These are phyloP conservation scores for Triangularia verruculosa DNA, from an alignment of 2,329 filamentous ascomycete species.

Conservation along the genomic window DNA sequence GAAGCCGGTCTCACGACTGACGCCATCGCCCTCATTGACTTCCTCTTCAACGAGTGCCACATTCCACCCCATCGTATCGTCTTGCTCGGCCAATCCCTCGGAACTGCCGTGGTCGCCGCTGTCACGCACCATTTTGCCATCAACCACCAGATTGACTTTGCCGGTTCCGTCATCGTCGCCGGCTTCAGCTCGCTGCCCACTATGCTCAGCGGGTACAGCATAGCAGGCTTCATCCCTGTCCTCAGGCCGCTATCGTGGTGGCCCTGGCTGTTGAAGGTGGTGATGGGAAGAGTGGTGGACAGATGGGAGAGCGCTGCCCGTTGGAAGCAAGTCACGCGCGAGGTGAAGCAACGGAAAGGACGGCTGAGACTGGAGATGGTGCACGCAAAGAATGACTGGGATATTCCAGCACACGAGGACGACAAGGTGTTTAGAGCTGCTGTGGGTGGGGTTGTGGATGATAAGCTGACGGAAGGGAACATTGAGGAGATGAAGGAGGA, in stretches of 20 bases:
- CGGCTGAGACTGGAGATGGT: constrained; percentile 66
- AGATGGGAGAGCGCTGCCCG: constrained; percentile 73
- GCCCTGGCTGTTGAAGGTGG: constrained; percentile 59
- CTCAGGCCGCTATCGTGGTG: constrained; percentile 70
- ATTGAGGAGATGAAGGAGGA: constrained; percentile 35
- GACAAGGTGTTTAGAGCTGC: constrained; percentile 61
- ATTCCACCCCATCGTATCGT: constrained; percentile 72
- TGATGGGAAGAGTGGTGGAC: constrained; percentile 68
- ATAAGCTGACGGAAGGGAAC: constrained; percentile 30
- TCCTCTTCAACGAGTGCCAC: constrained; percentile 61
- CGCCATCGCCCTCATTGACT: constrained; percentile 69
- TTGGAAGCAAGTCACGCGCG: constrained; percentile 54
- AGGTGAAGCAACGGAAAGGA: constrained; percentile 44
- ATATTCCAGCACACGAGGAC: constrained; percentile 75
- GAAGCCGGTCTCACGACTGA: constrained; percentile 81
- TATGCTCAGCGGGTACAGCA: constrained; percentile 73
- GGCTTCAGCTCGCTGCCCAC: constrained; percentile 72
- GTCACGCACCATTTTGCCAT: constrained; percentile 66
- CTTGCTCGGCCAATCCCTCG: constrained; percentile 81
- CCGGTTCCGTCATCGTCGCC: constrained; percentile 74
- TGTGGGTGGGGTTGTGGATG: constrained; percentile 47
- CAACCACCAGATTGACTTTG: constrained; percentile 62
- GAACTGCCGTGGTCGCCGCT: constrained; percentile 77
- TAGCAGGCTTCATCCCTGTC: constrained; percentile 74
- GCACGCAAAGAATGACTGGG: constrained; percentile 76